Base-by-base conservation (phyloP, 2,329 filamentous ascomycete genomes). In the Leptodontidium sp. region DNA sequence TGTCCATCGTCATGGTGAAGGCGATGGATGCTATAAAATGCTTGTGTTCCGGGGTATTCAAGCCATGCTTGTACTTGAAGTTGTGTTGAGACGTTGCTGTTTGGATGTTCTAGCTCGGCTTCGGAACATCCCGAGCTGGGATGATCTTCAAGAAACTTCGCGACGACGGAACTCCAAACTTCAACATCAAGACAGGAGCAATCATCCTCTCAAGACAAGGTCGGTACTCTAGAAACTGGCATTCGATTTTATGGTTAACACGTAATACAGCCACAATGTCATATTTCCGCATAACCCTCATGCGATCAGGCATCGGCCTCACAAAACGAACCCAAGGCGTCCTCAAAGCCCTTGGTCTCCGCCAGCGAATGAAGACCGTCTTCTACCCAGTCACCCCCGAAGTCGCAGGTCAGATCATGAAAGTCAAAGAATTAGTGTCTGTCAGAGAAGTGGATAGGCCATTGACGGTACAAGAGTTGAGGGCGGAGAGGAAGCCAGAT, bases 391-490 rank as follows among this genome's bases (percentile, higher is more conserved):
- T 93, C 68, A 85, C 86, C 24, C 87, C 86, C 26, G 86, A 89
- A 62, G 85, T 90, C 58, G 91, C 91, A 11, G 91, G 91, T 78
- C 88, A 91, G 76, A 91, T 93, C 75, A 91, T 93, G 87, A 88
- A 87, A 77, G 90, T 93, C 72, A 93, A 93, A 80, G 91, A 93
- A 76, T 80, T 93, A 66, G 87, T 93, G 11, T 85, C 88, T 57
- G 90, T 93, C 8, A 83, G 86, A 69, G 90, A 92, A 75, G 89
- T 91, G n/a, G 85, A 88, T 45, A 80, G 82, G 70, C 79, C 84
- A 29, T 79, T 90, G 80, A 88, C 84, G 3, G 87, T 85, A 76
- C 79, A 84, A 64, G 85, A 93, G 78, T 83, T 92, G 75, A 86
- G 85, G 78, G 83, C 84, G 57, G 82, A 87, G 77, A 82, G 91